Percentiles rank a stretch among this genome's conserved stretches.
Conservation (phyloP, 371 early-diverging fungal genomes). For the Mortierella sp. region DNA sequence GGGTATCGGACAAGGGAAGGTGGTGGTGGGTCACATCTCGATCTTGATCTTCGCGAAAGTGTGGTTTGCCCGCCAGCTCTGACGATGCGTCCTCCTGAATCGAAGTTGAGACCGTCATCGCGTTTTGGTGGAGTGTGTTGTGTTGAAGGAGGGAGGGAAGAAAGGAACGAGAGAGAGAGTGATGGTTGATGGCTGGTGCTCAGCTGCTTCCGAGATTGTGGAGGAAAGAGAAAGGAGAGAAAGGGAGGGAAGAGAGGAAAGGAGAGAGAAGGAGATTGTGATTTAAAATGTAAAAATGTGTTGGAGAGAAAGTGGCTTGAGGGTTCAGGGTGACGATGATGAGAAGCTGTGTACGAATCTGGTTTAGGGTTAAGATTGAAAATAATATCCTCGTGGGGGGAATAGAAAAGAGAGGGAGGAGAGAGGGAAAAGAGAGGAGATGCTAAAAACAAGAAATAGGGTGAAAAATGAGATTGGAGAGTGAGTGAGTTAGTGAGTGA, state of each 20-base stretch:
- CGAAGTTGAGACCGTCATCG: conserved; percentile 35
- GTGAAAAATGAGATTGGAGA: neutral
- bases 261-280: neutral
- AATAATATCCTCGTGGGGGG: neutral
- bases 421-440: neutral
- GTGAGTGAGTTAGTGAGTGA: neutral
- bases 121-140: neutral
- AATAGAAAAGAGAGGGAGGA: neutral
- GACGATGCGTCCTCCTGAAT: conserved; percentile 13
- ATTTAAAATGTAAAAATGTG: too few relatives aligned
- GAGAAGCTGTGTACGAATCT: conserved; percentile 6
- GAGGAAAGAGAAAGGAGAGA: neutral
- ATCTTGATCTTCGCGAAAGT: conserved; percentile 23
- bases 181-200: conserved; percentile 10
- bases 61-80: conserved; percentile 15
- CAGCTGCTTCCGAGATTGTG: neutral
- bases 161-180: neutral
- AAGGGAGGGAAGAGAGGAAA: neutral
- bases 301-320: neutral
- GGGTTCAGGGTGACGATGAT: neutral
- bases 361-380: conserved; percentile 23
- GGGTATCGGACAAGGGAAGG: neutral
- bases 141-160: neutral
- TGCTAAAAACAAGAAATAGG: too few relatives aligned
- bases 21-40: conserved; percentile 10